Base-by-base conservation (phyloP, 805 yeast genomes). In the Barnettozyma sp. region DNA sequence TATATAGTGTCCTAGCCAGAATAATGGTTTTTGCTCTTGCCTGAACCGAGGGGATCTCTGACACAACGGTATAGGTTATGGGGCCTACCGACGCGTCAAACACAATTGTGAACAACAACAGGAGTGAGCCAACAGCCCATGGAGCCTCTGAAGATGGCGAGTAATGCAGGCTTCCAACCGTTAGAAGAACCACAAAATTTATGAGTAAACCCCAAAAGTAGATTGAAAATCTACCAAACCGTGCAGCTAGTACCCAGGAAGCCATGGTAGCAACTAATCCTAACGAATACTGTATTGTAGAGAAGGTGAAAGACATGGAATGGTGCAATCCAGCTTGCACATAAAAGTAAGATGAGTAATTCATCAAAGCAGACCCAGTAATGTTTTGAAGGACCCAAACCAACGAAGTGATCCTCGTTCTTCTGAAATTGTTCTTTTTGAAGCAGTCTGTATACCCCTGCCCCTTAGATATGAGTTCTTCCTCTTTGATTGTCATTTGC, bases 261-360 rank as follows among this genome's bases (percentile, higher is more conserved):
- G 39, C 26, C 8, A 60, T 26, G 34, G 58, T 54, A 10, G 66
- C 65, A 11, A 41, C 12, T 4, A 62, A 41, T 10, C 66, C 60
- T 15, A 62, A 40, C 6, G 52, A 48, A 36, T 60, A 60, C 25
- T 58, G 60, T 21, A 61, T 62, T 35, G 55, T 49, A 13, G 54
- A 63, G 31, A 65, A 65, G 4, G 48, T 48, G 55, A 67, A 71
- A 3, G 74, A 56, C 56, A 61, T 63, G 17, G 60, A 42, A 3
- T 58, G 50, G 9, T 62, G 50, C 46, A 67, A 58, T 33, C 78
- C 78, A 26, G 76, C 73, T 41, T 69, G 68, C 27, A 54, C 45
- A 44, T 64, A 71, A 52, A 68, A 70, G 44, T 69, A 71, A 6
- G 76, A 66, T 7, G 75, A 58, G 50, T 65, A 71, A 55, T 65